Conservation (phyloP, 805 yeast genomes). For the Candida tallmaniae region DNA sequence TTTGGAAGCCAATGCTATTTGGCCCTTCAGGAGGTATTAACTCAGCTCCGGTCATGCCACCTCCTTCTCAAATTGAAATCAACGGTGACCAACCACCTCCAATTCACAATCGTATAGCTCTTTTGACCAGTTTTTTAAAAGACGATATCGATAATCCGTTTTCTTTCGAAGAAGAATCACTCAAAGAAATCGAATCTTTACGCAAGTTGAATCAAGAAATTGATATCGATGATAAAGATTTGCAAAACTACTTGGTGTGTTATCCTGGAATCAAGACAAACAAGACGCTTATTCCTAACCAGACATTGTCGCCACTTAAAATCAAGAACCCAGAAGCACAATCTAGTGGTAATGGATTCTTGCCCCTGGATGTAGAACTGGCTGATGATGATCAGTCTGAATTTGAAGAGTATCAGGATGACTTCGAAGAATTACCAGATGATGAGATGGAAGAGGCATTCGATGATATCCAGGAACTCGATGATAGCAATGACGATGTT, state of each 20-base stretch:
- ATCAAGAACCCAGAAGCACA: not conserved
- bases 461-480: conserved; percentile 10
- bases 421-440: conserved; percentile 14
- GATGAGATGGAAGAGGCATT: conserved; percentile 18
- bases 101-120: conserved; percentile 47
- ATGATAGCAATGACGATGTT: not conserved
- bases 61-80: not conserved
- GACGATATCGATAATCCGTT: conserved; percentile 67
- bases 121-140: conserved; percentile 54
- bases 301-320: not conserved
- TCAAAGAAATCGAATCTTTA: conserved; percentile 40
- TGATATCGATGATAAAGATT: conserved; percentile 4
- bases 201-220: conserved; percentile 8
- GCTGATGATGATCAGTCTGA: conserved; percentile 4
- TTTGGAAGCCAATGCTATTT: conserved; percentile 81
- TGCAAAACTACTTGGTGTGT: conserved; percentile 27
- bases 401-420: conserved; percentile 7
- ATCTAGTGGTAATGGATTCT: too few species aligned
- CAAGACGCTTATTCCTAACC: conserved; percentile 2
- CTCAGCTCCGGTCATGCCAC: conserved; percentile 38
- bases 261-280: conserved; percentile 28
- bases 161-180: conserved; percentile 53
- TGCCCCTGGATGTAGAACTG: conserved; percentile 1
- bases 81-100: not conserved
- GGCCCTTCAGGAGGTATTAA: conserved; percentile 87